Evolutionary conservation across 2,329 filamentous ascomycete genomes (phyloP).

Genomic region (Claviceps maximensis): DNA sequence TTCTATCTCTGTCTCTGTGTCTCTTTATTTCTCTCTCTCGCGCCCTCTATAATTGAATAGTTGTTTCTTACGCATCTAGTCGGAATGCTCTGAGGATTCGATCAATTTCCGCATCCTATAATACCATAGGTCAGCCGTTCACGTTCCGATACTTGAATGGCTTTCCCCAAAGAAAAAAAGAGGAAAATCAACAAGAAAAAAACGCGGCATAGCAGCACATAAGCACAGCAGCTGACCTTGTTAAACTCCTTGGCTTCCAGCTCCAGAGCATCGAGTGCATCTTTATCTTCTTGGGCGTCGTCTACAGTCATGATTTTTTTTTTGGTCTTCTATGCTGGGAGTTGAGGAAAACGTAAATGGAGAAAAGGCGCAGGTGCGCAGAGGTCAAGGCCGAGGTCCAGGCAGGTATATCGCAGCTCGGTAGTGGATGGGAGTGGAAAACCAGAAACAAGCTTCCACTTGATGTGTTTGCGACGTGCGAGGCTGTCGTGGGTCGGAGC

Average conservation of each 20-base stretch:
- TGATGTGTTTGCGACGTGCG: background rate
- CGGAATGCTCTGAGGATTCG: conserved; percentile 86
- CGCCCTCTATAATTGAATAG: no score
- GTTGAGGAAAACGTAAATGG: no score
- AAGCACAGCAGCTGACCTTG: conserved; percentile 51
- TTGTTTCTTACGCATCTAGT: conserved; percentile 37
- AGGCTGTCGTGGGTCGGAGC: background rate
- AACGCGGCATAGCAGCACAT: background rate
- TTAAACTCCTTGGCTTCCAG: conserved; percentile 80
- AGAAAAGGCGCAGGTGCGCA: no score
- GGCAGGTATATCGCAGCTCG: background rate
- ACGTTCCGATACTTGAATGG: no score
- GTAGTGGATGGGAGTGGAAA: background rate
- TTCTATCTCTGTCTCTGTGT: background rate
- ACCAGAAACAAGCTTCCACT: background rate
- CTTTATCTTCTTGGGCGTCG: conserved; percentile 45
- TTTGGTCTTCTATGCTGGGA: background rate
- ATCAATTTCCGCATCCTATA: conserved; percentile 84
- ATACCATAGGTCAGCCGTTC: background rate
- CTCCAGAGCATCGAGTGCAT: conserved; percentile 70
- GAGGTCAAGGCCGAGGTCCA: background rate
- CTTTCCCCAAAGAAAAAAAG: no score
- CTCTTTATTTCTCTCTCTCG: background rate
- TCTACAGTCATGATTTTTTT: conserved; percentile 23
- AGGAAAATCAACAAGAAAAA: no score